Conservation (phyloP, 1,284 basidiomycete species). For the Mycena citricolor region DNA sequence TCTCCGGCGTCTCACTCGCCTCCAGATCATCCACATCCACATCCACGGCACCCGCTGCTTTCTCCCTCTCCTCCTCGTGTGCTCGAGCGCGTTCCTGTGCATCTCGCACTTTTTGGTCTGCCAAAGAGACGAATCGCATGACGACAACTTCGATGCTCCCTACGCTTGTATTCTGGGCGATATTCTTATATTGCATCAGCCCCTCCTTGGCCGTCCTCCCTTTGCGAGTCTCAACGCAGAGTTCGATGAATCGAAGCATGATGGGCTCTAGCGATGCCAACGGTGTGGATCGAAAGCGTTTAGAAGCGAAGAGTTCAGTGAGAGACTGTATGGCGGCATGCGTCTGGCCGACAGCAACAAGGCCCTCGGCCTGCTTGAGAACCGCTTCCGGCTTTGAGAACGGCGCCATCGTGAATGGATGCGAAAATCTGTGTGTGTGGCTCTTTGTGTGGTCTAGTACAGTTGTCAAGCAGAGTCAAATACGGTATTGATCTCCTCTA, state of each 20-base stretch:
- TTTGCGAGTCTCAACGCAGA: slow-evolving; percentile 95
- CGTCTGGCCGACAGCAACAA: slow-evolving; percentile 87
- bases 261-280: slow-evolving; percentile 92
- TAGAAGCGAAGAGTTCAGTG: slow-evolving; percentile 90
- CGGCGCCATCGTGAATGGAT: slow-evolving; percentile 81
- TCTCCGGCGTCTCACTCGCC: slow-evolving; percentile 90
- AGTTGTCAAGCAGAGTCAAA: no score
- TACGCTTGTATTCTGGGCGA: slow-evolving; percentile 91
- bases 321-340: slow-evolving; percentile 87
- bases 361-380: slow-evolving; percentile 89
- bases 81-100: slow-evolving; percentile 72
- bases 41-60: slow-evolving; percentile 71
- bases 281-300: slow-evolving; percentile 93
- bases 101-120: slow-evolving; percentile 85
- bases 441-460: no score
- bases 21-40: slow-evolving; percentile 89
- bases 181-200: slow-evolving; percentile 95
- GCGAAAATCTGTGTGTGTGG: slow-evolving; percentile 1
- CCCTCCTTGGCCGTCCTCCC: slow-evolving; percentile 94
- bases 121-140: slow-evolving; percentile 83
- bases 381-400: slow-evolving; percentile 91
- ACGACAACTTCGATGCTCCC: slow-evolving; percentile 93
- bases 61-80: no score
- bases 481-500: no score
- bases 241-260: slow-evolving; percentile 90